phyloP scores from a whole-genome alignment of 495 filamentous ascomycete genomes.

The Apiosordaria backusii region DNA sequence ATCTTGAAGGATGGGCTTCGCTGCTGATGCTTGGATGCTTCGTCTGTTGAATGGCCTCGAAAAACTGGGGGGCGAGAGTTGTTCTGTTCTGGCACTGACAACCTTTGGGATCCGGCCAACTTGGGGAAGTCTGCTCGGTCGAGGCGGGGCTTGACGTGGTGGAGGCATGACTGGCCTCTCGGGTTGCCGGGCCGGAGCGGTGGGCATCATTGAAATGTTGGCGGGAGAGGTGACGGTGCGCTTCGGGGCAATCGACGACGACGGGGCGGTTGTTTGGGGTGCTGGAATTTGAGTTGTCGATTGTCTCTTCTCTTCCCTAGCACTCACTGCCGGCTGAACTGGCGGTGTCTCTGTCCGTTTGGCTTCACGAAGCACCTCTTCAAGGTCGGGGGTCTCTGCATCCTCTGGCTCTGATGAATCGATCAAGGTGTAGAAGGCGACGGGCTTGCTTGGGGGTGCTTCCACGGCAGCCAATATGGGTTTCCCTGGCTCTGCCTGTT shows the following conservation, averaged over 20 bases:
- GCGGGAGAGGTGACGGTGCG: neutral
- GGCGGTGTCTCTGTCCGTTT: constrained; percentile 32
- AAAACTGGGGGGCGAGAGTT: constrained; percentile 74
- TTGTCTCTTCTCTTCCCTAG: constrained; percentile 6
- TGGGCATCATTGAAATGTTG: neutral
- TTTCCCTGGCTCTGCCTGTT: constrained; percentile 37
- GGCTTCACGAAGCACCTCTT: constrained; percentile 62
- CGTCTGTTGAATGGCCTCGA: constrained; percentile 61
- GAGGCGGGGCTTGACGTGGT: constrained; percentile 19
- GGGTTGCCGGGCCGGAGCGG: neutral
- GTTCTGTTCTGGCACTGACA: constrained; percentile 68
- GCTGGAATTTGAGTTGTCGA: constrained; percentile 9
- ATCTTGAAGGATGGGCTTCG: constrained; percentile 24
- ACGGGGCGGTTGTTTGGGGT: neutral
- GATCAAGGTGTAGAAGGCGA: constrained; percentile 79
- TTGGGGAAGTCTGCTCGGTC: constrained; percentile 60
- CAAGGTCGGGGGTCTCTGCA: constrained; percentile 53
- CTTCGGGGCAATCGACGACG: neutral
- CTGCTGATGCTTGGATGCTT: constrained; percentile 26
- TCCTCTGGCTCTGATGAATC: constrained; percentile 70
- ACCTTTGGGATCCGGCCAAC: constrained; percentile 90
- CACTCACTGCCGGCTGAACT: neutral
- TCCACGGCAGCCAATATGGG: constrained; percentile 44
- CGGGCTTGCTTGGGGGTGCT: constrained; percentile 40
- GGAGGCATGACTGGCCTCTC: constrained; percentile 4